Evolutionary conservation across 352 stramenopile genomes (phyloP), one percentile per base, ranked within the genome.

Genomic region (Globisporangium middletonii): DNA sequence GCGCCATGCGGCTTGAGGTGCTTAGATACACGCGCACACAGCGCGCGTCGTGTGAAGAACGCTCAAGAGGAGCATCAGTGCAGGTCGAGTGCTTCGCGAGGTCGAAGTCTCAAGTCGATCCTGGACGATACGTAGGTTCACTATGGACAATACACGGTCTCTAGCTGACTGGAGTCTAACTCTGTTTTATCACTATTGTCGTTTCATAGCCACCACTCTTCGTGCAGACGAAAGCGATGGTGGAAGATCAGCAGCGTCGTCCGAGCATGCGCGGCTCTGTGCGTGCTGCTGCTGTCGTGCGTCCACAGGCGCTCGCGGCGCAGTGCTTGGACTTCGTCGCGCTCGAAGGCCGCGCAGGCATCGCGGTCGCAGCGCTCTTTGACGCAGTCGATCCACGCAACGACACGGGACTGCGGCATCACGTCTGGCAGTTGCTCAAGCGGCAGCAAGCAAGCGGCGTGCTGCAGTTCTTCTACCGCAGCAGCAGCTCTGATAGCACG

Each of bases 1-100:
- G 91, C 5, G 97, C 94, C 87, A 98, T 98, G 73, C 98, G 95
- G 15, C 94, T 94, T 7, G 91, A 82, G 62, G 96, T 88, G 69
- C 84, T 95, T 0, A 98, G 83, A 49, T 94, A 92, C 44, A 98
- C 70, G 69, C 98, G 98, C 5, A 86, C 87, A 35, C 98, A 71
- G 19, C n/a, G 43, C 27, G 79, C 78, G 28, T 76, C 61, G 38
- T 12, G 7, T 38, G 76, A 81, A 28, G 73, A 68, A 1, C 67
- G 77, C 18, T 85, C 64, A 23, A 57, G 35, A 11, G 77, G 79
- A 4, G 69, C 74, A 48, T 78, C 54, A 15, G 12, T 42, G 2
- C 13, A 41, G 13, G 62, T 50, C 0, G 64, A 11, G 28, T n/a
- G n/a, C n/a, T 33, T 4, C 28, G 26, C 19, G 12, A 23, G 30